phyloP scores from a whole-genome alignment of 257 asterid genomes.

The Fraxinus anomala region DNA sequence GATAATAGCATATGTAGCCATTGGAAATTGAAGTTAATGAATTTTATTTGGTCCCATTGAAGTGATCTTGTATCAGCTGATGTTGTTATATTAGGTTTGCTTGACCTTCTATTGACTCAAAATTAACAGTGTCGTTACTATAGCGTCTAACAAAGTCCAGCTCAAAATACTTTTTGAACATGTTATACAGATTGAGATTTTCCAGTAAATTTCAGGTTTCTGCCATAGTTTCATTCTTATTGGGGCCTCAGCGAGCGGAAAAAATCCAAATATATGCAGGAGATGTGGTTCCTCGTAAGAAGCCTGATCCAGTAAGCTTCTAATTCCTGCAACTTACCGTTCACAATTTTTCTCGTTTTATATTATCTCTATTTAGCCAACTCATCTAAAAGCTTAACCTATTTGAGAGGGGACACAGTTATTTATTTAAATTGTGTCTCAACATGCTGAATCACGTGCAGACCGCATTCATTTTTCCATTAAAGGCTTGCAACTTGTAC shows the following conservation, averaged over 20 bases:
- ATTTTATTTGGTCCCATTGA: no score
- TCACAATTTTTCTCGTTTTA: neutral
- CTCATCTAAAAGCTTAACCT: neutral
- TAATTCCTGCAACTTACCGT: constrained; percentile 19
- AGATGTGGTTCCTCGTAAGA: constrained; percentile 94
- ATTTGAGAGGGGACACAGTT: neutral
- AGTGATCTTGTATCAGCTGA: no score
- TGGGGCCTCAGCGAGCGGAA: constrained; percentile 81
- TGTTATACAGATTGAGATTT: neutral
- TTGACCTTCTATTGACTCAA: no score
- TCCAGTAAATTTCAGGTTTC: constrained; percentile 57
- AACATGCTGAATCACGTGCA: neutral
- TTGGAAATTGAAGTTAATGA: no score
- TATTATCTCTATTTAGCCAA: neutral
- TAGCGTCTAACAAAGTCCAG: neutral
- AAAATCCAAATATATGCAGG: constrained; percentile 90
- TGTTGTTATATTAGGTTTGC: no score
- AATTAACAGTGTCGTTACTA: no score
- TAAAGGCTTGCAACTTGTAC: neutral
- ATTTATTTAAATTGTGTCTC: neutral
- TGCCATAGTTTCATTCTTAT: constrained; percentile 86
- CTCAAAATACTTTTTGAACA: neutral
- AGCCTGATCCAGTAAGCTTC: constrained; percentile 89
- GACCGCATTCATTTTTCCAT: neutral
- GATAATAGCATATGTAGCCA: no score